These are phyloP conservation scores for Mollisiaceae sp. DNA, from an alignment of 2,329 filamentous ascomycete genomes.

Conservation along the genomic window DNA sequence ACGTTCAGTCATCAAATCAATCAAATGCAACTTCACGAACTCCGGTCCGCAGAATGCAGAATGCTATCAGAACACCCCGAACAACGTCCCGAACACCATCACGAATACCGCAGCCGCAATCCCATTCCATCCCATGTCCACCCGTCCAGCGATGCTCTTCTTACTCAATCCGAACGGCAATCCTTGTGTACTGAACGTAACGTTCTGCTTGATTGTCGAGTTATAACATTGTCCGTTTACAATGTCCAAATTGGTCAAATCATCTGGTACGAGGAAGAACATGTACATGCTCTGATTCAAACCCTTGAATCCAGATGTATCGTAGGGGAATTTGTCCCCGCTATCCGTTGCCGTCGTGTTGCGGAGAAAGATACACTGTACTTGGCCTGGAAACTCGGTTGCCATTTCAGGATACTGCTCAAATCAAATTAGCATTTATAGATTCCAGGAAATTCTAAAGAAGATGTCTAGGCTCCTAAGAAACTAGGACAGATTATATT, in stretches of 20 bases:
- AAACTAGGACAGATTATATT: too few relatives aligned
- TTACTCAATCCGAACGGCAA: conserved; percentile 50
- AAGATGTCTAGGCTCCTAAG: too few relatives aligned
- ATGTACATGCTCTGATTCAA: conserved; percentile 73
- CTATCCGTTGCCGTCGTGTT: conserved; percentile 74
- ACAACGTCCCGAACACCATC: conserved; percentile 23
- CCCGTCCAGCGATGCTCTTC: conserved; percentile 32
- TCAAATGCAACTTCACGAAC: conserved; percentile 8
- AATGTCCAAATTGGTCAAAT: conserved; percentile 70
- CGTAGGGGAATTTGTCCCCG: conserved; percentile 73
- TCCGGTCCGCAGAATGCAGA: background rate
- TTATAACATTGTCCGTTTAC: conserved; percentile 72
- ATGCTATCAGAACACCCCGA: conserved; percentile 27
- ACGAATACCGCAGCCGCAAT: conserved; percentile 19
- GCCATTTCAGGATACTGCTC: conserved; percentile 65
- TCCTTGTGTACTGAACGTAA: conserved; percentile 72
- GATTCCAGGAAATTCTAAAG: too few relatives aligned
- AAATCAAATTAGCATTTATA: conserved; percentile 55
- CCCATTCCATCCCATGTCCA: conserved; percentile 20
- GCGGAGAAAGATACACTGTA: conserved; percentile 78
- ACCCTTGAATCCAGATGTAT: conserved; percentile 72
- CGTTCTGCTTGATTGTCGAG: conserved; percentile 66
- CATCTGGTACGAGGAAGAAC: conserved; percentile 78
- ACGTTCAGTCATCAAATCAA: background rate
- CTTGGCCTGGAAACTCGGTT: conserved; percentile 69